Evolutionary conservation across 208 protist species (phyloP).

Genomic region (Crithidia bombi): DNA sequence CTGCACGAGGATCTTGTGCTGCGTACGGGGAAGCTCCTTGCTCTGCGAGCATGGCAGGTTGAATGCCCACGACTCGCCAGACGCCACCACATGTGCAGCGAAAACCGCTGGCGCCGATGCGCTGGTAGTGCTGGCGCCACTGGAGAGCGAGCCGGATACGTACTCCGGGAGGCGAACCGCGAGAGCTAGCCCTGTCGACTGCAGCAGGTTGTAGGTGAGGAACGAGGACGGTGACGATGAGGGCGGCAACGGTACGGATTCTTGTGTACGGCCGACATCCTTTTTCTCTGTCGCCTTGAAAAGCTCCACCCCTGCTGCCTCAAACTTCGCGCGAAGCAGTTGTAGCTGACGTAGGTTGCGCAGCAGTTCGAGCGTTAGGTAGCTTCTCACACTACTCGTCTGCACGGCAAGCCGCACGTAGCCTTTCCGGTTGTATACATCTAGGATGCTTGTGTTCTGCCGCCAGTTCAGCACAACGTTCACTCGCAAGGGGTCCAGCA

Average conservation of each 20-base stretch:
- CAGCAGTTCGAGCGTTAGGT: constrained; percentile 22
- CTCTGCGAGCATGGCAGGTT: constrained; percentile 69
- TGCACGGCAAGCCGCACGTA: constrained; percentile 21
- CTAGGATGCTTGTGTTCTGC: constrained; percentile 17
- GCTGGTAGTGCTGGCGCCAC: neutral
- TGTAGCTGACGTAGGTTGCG: constrained; percentile 31
- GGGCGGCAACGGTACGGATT: no score
- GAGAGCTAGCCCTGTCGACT: constrained; percentile 22
- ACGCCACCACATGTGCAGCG: constrained; percentile 11
- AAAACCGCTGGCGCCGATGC: neutral
- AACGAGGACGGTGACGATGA: constrained; percentile 3
- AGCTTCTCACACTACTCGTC: constrained; percentile 18
- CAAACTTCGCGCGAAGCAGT: constrained; percentile 22
- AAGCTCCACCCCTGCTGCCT: constrained; percentile 3
- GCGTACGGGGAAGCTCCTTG: constrained; percentile 49
- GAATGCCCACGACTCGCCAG: constrained; percentile 50
- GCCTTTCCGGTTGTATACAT: constrained; percentile 31
- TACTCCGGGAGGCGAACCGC: constrained; percentile 18
- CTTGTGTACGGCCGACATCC: no score
- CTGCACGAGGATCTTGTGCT: constrained; percentile 60
- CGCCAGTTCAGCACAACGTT: constrained; percentile 11
- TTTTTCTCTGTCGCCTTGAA: constrained; percentile 5
- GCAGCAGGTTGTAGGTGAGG: constrained; percentile 30
- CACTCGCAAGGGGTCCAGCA: constrained; percentile 27
- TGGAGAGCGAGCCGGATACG: neutral